These are phyloP conservation scores for Trametes meyenii DNA, from an alignment of 768 basidiomycete species.

Conservation along the genomic window DNA sequence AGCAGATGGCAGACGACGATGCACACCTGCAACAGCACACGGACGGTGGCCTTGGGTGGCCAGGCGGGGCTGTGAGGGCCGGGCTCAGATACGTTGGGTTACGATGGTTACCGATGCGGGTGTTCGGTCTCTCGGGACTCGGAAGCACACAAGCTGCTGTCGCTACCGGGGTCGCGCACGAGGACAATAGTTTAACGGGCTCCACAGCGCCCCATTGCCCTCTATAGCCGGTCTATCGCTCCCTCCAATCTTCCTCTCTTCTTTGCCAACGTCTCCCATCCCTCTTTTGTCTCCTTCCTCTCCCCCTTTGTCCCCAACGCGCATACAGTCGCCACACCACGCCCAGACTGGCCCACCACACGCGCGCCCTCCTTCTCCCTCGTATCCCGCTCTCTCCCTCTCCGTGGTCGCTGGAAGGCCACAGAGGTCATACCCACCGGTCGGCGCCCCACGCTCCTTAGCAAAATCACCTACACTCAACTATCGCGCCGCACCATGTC, in stretches of 20 bases:
- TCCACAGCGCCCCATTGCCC: background rate
- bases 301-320: conserved; percentile 13
- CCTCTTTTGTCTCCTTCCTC: conserved; percentile 5
- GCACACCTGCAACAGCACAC: too few relatives aligned
- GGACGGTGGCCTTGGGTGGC: too few relatives aligned
- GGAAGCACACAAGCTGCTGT: too few relatives aligned
- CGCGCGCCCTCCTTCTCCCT: conserved; percentile 3
- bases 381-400: background rate
- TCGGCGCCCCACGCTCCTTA: conserved; percentile 21
- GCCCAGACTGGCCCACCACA: conserved; percentile 5
- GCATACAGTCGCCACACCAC: background rate
- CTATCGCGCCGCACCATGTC: conserved; percentile 6
- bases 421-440: conserved; percentile 16
- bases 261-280: conserved; percentile 2
- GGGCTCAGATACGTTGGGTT: background rate
- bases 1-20: too few relatives aligned
- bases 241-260: conserved; percentile 8
- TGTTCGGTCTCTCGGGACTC: background rate
- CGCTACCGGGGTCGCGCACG: background rate
- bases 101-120: conserved; percentile 15
- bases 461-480: background rate
- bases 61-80: background rate
- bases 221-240: conserved; percentile 10
- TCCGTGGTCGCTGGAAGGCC: conserved; percentile 28
- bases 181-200: conserved; percentile 14